Conservation (phyloP, 768 basidiomycete species). For the Tulasnella sp. region DNA sequence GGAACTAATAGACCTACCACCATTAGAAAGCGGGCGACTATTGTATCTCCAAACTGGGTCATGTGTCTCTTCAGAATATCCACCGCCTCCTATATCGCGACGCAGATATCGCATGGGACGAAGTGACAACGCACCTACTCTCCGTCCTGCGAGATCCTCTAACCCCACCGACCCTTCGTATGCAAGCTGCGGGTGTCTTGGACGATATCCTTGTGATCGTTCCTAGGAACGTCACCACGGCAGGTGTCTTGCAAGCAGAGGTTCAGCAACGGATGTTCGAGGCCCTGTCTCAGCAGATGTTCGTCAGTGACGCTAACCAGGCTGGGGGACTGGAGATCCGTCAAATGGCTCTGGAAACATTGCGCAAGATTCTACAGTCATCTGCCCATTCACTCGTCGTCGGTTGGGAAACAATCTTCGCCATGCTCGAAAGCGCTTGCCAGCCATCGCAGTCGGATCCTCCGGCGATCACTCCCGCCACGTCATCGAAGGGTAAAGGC, state of each 20-base stretch:
- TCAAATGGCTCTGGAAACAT: slow-evolving; percentile 76
- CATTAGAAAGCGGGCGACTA: slow-evolving; percentile 80
- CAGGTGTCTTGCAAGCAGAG: slow-evolving; percentile 51
- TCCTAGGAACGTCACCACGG: slow-evolving; percentile 52
- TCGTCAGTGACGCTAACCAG: slow-evolving; percentile 34
- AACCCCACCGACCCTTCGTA: slow-evolving; percentile 63
- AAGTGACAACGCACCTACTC: slow-evolving; percentile 70
- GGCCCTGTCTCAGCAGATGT: slow-evolving; percentile 70
- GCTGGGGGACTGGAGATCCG: slow-evolving; percentile 62
- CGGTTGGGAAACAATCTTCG: slow-evolving; percentile 91
- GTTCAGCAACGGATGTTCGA: slow-evolving; percentile 80
- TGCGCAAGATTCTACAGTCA: slow-evolving; percentile 83
- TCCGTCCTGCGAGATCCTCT: slow-evolving; percentile 56
- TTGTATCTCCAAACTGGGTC: slow-evolving; percentile 78
- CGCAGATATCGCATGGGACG: slow-evolving; percentile 75
- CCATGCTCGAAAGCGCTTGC: slow-evolving; percentile 85
- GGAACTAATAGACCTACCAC: neutral
- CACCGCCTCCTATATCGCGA: slow-evolving; percentile 77
- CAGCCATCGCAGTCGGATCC: slow-evolving; percentile 33
- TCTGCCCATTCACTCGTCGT: slow-evolving; percentile 85
- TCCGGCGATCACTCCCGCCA: slow-evolving; percentile 18
- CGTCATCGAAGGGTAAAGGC: neutral
- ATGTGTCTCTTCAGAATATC: slow-evolving; percentile 71
- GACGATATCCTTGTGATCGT: slow-evolving; percentile 75
- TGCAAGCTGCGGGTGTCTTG: slow-evolving; percentile 81